Evolutionary conservation across 371 early-diverging fungal species (phyloP).

Genomic region (Syncephalastrum racemosum): DNA sequence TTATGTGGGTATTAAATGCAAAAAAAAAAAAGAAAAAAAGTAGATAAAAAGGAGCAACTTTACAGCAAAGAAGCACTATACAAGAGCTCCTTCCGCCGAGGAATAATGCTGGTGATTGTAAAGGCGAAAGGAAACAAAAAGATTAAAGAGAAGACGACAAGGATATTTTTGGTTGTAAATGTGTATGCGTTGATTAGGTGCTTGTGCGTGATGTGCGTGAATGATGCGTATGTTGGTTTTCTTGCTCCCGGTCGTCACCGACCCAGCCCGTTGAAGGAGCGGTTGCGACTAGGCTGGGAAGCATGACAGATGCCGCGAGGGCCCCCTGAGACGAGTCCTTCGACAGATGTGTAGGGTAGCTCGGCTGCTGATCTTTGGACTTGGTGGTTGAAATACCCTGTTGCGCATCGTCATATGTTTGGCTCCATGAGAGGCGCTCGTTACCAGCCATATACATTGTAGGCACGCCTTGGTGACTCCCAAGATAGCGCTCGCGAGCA

Average conservation of each 20-base stretch:
- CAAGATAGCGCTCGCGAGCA: constrained; percentile 34
- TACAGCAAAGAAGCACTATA: too few species aligned
- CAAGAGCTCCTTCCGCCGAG: too few species aligned
- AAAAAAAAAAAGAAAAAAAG: too few species aligned
- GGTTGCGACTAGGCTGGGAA: constrained; percentile 17
- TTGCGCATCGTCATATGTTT: constrained; percentile 11
- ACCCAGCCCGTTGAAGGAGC: constrained; percentile 19
- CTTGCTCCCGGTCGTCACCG: constrained; percentile 11
- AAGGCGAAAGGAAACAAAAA: too few species aligned
- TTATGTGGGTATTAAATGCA: too few species aligned
- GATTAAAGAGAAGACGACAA: too few species aligned
- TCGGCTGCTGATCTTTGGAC: neutral
- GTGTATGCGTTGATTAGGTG: too few species aligned
- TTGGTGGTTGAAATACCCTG: constrained; percentile 12
- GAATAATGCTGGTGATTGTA: too few species aligned
- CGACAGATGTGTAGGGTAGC: neutral
- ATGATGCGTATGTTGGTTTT: constrained; percentile 18
- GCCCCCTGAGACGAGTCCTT: constrained; percentile 12
- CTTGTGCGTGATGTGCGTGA: constrained; percentile 13
- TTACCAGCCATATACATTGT: constrained; percentile 38
- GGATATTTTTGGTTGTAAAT: too few species aligned
- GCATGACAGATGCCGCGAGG: constrained; percentile 16
- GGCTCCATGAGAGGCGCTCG: constrained; percentile 20
- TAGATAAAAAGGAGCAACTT: too few species aligned
- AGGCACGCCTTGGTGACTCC: constrained; percentile 18